These are phyloP conservation scores for Saccharomycopsis sp. DNA, from an alignment of 805 yeast genomes.

Conservation along the genomic window DNA sequence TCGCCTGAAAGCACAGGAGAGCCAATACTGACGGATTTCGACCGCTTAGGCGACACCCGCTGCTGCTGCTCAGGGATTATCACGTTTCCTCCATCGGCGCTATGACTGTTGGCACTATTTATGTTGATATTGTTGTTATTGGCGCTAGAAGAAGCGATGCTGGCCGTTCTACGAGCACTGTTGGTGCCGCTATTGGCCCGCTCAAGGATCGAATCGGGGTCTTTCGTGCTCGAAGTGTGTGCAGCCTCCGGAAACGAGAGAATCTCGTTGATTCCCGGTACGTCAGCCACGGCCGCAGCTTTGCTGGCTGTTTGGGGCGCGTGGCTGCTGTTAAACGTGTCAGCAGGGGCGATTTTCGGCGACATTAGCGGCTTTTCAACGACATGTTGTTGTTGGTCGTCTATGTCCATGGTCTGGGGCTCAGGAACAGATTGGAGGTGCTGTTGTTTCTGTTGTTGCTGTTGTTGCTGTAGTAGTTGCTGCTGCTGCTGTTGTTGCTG, in stretches of 20 bases:
- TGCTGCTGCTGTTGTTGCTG: slow-evolving; percentile 16
- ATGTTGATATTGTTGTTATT: no score
- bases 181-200: no score
- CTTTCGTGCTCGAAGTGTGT: slow-evolving; percentile 36
- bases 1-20: background rate
- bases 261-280: slow-evolving; percentile 22
- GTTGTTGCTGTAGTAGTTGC: slow-evolving; percentile 17
- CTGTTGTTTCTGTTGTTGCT: slow-evolving; percentile 12
- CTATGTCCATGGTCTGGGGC: background rate
- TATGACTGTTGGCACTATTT: background rate
- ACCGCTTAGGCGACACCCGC: slow-evolving; percentile 17
- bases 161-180: no score
- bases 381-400: background rate
- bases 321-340: background rate
- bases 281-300: slow-evolving; percentile 14
- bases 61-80: slow-evolving; percentile 10
- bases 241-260: slow-evolving; percentile 37
- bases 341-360: background rate
- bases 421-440: background rate
- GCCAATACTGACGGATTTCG: slow-evolving; percentile 13
- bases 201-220: no score
- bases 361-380: background rate
- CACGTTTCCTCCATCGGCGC: background rate
- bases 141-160: slow-evolving; percentile 1
- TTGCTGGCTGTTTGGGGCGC: no score